phyloP scores from a whole-genome alignment of 78 protist genomes.

The Isochrysis galbana region DNA sequence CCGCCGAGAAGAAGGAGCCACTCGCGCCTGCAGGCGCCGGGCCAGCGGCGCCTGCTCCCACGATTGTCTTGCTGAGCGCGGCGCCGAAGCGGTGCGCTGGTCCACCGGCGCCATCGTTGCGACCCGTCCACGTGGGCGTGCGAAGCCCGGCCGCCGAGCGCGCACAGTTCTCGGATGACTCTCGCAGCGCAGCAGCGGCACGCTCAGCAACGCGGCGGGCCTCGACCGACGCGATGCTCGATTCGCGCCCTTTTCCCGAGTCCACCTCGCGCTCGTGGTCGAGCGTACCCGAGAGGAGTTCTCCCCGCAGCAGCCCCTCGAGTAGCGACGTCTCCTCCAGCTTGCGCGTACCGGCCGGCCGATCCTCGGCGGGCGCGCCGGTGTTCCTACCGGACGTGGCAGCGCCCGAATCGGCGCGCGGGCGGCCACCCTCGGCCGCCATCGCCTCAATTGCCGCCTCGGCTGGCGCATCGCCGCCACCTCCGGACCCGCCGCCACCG shows the following conservation, averaged over 20 bases:
- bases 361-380: neutral
- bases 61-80: neutral
- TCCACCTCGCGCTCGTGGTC: neutral
- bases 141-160: neutral
- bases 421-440: neutral
- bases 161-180: neutral
- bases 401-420: neutral
- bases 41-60: neutral
- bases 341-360: neutral
- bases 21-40: neutral
- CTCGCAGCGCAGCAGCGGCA: neutral
- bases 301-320: neutral
- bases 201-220: neutral
- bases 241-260: neutral
- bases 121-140: neutral
- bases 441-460: neutral
- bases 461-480: neutral
- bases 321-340: neutral
- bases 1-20: neutral
- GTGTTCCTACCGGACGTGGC: neutral
- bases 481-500: neutral
- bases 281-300: neutral
- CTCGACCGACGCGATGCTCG: neutral
- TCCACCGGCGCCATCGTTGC: neutral
- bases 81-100: neutral